A percentile compares a stretch with the other conserved stretches of the same genome.
phyloP scores from a whole-genome alignment of 1,284 basidiomycete genomes.

The Hemileia vastatrix region DNA sequence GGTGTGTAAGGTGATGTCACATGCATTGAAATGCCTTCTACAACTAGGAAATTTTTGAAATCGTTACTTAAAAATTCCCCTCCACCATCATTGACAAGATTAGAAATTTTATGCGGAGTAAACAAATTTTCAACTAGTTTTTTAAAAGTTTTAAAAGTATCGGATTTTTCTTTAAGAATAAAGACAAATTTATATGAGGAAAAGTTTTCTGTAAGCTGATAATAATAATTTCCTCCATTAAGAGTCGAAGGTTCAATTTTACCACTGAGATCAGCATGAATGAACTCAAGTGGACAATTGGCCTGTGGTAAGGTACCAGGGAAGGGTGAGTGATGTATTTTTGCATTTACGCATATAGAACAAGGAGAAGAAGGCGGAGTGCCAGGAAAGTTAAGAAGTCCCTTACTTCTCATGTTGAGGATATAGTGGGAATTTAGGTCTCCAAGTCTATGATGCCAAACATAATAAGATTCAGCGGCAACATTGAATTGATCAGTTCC shows the following conservation, averaged over 20 bases:
- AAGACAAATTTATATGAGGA: not conserved
- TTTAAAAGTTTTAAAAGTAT: constrained; percentile 43
- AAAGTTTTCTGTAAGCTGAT: not conserved
- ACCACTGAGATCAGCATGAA: constrained; percentile 1
- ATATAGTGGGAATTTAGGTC: too few relatives aligned
- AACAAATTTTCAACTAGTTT: constrained; percentile 31
- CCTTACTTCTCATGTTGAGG: too few relatives aligned
- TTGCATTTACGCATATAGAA: too few relatives aligned
- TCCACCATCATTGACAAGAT: not conserved
- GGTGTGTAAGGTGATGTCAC: not conserved
- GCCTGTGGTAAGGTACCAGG: too few relatives aligned
- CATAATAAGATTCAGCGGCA: too few relatives aligned
- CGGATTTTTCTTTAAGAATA: not conserved
- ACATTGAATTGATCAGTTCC: too few relatives aligned
- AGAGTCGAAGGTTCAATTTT: not conserved
- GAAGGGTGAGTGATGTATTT: too few relatives aligned
- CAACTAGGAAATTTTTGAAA: not conserved
- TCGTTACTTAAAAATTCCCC: not conserved
- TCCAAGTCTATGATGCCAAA: too few relatives aligned
- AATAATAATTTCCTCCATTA: not conserved
- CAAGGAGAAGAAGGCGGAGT: too few relatives aligned
- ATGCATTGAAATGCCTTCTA: not conserved
- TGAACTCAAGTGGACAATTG: too few relatives aligned
- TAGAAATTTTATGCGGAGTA: not conserved
- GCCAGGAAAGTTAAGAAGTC: too few relatives aligned